Percentiles rank a stretch among this genome's conserved stretches.
Conservation (phyloP, 2,329 filamentous ascomycete species). For the Cladosporium sp. region DNA sequence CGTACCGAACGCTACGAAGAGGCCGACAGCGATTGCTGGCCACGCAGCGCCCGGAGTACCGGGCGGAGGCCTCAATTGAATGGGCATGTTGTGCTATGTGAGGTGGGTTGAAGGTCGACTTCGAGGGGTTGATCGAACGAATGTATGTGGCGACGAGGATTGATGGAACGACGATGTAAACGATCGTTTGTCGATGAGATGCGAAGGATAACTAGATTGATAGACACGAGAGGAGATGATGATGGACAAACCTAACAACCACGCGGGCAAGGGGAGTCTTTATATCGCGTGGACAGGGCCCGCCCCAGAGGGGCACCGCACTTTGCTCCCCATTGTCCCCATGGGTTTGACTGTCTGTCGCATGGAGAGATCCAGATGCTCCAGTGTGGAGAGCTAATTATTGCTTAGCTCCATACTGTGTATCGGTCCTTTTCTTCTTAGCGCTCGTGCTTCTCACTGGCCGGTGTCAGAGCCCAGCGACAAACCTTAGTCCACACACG, state of each 20-base stretch:
- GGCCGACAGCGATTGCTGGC: constrained; percentile 47
- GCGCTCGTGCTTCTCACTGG: constrained; percentile 15
- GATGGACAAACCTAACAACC: constrained; percentile 9
- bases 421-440: constrained; percentile 17
- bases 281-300: constrained; percentile 8
- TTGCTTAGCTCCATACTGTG: constrained; percentile 16
- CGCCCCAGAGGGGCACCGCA: constrained; percentile 17
- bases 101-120: background rate
- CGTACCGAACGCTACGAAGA: constrained; percentile 48
- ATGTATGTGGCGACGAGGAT: background rate
- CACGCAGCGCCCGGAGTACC: constrained; percentile 44
- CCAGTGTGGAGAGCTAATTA: constrained; percentile 9
- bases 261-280: constrained; percentile 5
- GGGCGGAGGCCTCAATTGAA: constrained; percentile 47
- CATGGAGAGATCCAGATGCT: constrained; percentile 17
- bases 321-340: constrained; percentile 3
- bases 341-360: constrained; percentile 7
- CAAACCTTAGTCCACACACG: constrained; percentile 3
- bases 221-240: background rate
- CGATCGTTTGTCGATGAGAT: background rate
- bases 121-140: background rate
- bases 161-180: background rate
- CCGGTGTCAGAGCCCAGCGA: background rate
- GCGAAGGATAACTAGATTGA: background rate
- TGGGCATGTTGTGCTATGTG: constrained; percentile 38